These are phyloP conservation scores for Setaria italica DNA, from an alignment of 202 grass and related monocot genomes.

Conservation along the genomic window DNA sequence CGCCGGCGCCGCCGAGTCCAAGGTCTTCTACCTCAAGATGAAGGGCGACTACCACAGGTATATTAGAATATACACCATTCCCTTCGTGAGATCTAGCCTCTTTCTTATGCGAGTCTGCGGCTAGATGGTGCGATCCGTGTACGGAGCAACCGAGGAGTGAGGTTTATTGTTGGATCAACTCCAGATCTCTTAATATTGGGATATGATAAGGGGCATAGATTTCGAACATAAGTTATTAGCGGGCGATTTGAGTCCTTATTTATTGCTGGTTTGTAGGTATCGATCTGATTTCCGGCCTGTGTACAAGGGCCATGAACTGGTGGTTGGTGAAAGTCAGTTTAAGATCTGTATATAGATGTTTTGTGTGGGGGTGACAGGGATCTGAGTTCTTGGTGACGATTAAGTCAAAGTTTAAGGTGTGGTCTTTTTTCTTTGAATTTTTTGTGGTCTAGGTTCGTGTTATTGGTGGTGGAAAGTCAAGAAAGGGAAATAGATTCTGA, in stretches of 20 bases:
- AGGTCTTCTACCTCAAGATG: conserved; percentile 98
- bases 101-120: background rate
- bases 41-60: conserved; percentile 96
- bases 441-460: background rate
- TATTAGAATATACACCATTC: background rate
- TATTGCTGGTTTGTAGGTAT: background rate
- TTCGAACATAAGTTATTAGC: background rate
- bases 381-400: background rate
- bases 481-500: background rate
- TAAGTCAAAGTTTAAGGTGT: background rate
- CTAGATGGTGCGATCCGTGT: background rate
- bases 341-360: background rate
- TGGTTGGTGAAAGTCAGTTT: background rate
- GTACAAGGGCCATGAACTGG: background rate
- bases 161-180: background rate
- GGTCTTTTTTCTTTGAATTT: conserved; percentile 28
- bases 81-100: background rate
- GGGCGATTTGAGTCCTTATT: background rate
- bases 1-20: conserved; percentile 70
- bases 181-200: background rate
- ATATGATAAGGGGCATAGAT: background rate
- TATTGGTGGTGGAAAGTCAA: background rate
- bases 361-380: background rate
- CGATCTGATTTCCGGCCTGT: background rate
- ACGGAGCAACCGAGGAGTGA: background rate